Percentiles rank a stretch among this genome's conserved stretches.
Evolutionary conservation across 306 rosid species (phyloP).

Genomic region (Citrullus mucosospermus): DNA sequence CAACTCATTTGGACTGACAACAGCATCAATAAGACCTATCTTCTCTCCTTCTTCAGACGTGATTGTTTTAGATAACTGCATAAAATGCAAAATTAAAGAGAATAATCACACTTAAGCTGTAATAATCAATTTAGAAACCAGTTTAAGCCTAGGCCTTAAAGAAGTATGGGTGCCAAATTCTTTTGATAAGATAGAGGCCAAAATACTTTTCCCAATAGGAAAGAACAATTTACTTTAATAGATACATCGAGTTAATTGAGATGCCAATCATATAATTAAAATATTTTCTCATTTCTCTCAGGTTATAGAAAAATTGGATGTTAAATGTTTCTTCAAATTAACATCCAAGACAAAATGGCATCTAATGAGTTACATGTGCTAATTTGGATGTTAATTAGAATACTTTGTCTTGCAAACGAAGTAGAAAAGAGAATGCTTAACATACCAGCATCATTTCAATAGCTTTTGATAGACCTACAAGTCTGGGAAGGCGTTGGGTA

Average conservation of each 20-base stretch:
- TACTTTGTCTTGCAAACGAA: not conserved
- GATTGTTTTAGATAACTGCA: conserved; percentile 72
- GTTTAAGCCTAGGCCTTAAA: not conserved
- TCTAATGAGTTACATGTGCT: not conserved
- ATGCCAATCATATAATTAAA: not conserved
- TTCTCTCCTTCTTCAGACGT: conserved; percentile 86
- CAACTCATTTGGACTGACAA: conserved; percentile 70
- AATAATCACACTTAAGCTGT: not conserved
- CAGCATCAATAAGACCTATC: conserved; percentile 76
- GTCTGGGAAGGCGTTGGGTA: conserved; percentile 98
- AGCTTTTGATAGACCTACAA: conserved; percentile 67
- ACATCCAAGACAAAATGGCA: not conserved
- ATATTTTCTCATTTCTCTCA: not conserved
- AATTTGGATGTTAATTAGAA: no score
- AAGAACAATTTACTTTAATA: not conserved
- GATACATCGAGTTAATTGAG: not conserved
- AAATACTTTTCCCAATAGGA: not conserved
- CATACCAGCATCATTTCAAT: conserved; percentile 91
- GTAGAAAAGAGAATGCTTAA: not conserved
- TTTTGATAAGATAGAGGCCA: not conserved
- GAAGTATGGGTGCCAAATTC: not conserved
- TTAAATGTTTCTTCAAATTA: not conserved
- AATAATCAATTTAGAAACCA: not conserved
- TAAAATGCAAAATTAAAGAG: not conserved
- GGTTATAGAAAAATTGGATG: not conserved